These are phyloP conservation scores for Naganishia onofrii DNA, from an alignment of 768 basidiomycete genomes.

Conservation along the genomic window DNA sequence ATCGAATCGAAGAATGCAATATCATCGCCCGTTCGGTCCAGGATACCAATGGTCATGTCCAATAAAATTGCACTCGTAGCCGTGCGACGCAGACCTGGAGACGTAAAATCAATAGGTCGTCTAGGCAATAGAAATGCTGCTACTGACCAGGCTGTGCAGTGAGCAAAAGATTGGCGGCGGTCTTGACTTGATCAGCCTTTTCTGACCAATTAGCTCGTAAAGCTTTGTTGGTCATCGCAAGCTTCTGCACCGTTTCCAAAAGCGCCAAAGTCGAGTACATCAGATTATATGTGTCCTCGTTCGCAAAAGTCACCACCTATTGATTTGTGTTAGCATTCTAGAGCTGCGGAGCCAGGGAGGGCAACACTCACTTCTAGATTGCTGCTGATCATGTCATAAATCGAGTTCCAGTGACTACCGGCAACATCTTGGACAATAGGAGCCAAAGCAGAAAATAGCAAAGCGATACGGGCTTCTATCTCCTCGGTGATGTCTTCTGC, in stretches of 20 bases:
- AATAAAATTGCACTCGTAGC: not conserved
- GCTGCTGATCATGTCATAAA: slow-evolving; percentile 82
- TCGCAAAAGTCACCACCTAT: slow-evolving; percentile 63
- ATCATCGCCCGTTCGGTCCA: slow-evolving; percentile 15
- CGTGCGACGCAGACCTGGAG: slow-evolving; percentile 1
- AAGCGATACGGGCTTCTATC: slow-evolving; percentile 72
- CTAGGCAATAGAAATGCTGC: too few relatives aligned
- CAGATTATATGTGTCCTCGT: slow-evolving; percentile 61
- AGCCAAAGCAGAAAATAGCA: slow-evolving; percentile 70
- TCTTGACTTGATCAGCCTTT: slow-evolving; percentile 10
- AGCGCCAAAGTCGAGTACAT: slow-evolving; percentile 71
- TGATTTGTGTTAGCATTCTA: not conserved
- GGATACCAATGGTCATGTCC: slow-evolving; percentile 13
- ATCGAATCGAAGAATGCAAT: slow-evolving; percentile 11
- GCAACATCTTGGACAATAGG: slow-evolving; percentile 83
- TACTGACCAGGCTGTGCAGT: slow-evolving; percentile 12
- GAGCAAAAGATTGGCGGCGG: slow-evolving; percentile 8
- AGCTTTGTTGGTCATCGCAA: slow-evolving; percentile 68
- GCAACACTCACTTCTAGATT: slow-evolving; percentile 70
- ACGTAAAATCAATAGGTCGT: not conserved
- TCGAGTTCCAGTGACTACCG: slow-evolving; percentile 88
- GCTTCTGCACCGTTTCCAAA: slow-evolving; percentile 66
- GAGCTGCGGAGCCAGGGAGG: not conserved
- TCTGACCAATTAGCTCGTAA: slow-evolving; percentile 69
- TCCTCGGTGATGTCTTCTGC: slow-evolving; percentile 64